A percentile compares a stretch with the other conserved stretches of the same genome.
Evolutionary conservation across 2,329 filamentous ascomycete genomes (phyloP).

Genomic region (Podosphaera leucotricha): DNA sequence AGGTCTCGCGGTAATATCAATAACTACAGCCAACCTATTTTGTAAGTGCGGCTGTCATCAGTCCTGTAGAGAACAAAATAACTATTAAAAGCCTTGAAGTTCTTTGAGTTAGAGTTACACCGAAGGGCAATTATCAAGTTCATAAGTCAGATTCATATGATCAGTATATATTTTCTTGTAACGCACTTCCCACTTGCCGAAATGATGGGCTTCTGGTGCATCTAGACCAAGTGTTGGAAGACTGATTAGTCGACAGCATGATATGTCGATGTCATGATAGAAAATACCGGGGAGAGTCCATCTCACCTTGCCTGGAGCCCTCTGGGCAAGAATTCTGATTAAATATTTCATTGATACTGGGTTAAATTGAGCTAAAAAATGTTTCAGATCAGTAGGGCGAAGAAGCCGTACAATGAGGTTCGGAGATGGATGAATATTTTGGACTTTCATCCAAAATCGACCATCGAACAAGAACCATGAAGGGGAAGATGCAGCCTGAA

Average conservation of each 20-base stretch:
- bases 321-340: slow-evolving; percentile 1
- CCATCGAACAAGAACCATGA: slow-evolving; percentile 26
- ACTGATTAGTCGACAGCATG: background rate
- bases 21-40: too few relatives aligned
- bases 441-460: slow-evolving; percentile 34
- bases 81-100: too few relatives aligned
- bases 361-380: background rate
- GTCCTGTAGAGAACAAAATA: too few relatives aligned
- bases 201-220: background rate
- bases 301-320: slow-evolving; percentile 8
- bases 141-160: background rate
- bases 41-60: too few relatives aligned
- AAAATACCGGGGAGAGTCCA: slow-evolving; percentile 12
- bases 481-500: background rate
- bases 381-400: background rate
- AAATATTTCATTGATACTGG: background rate
- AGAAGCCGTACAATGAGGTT: background rate
- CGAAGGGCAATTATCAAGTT: too few relatives aligned
- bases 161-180: slow-evolving; percentile 9
- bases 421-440: slow-evolving; percentile 2
- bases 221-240: slow-evolving; percentile 9
- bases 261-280: slow-evolving; percentile 1
- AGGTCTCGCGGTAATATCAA: too few relatives aligned
- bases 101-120: too few relatives aligned
- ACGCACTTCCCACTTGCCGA: slow-evolving; percentile 7